A percentile compares a stretch with the other conserved stretches of the same genome.
Evolutionary conservation across 768 basidiomycete species (phyloP).

Genomic region (Amanita rimosa): DNA sequence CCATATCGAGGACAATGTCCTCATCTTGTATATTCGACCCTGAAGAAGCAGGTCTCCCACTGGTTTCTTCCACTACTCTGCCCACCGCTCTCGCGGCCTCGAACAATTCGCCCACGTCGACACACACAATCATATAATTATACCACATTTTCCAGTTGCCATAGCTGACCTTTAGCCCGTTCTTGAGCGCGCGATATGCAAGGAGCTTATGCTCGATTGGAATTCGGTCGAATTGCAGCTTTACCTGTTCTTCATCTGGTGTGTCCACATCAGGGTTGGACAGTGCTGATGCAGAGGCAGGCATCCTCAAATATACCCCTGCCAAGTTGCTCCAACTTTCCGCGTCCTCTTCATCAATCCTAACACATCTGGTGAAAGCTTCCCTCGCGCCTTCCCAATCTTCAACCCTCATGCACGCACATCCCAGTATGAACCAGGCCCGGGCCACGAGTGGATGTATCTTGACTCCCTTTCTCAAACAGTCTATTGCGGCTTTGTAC

Average conservation of each 20-base stretch:
- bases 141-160: conserved; percentile 98
- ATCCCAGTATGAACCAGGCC: conserved; percentile 96
- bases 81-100: conserved; percentile 80
- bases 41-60: conserved; percentile 17
- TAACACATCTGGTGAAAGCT: conserved; percentile 78
- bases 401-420: conserved; percentile 73
- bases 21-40: conserved; percentile 20
- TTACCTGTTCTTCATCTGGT: conserved; percentile 18
- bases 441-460: conserved; percentile 86
- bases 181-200: conserved; percentile 87
- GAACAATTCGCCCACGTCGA: conserved; percentile 87
- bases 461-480: conserved; percentile 60
- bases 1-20: conserved; percentile 53
- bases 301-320: conserved; percentile 80
- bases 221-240: conserved; percentile 20
- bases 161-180: conserved; percentile 75
- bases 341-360: conserved; percentile 90
- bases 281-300: conserved; percentile 22
- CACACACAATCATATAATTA: conserved; percentile 90
- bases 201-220: conserved; percentile 71
- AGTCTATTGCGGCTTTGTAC: conserved; percentile 51
- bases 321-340: conserved; percentile 99
- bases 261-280: conserved; percentile 4
- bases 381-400: conserved; percentile 76
- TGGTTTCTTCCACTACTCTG: conserved; percentile 73